Evolutionary conservation across 2,329 filamentous ascomycete genomes (phyloP).

Genomic region (Diaporthe longicolla): DNA sequence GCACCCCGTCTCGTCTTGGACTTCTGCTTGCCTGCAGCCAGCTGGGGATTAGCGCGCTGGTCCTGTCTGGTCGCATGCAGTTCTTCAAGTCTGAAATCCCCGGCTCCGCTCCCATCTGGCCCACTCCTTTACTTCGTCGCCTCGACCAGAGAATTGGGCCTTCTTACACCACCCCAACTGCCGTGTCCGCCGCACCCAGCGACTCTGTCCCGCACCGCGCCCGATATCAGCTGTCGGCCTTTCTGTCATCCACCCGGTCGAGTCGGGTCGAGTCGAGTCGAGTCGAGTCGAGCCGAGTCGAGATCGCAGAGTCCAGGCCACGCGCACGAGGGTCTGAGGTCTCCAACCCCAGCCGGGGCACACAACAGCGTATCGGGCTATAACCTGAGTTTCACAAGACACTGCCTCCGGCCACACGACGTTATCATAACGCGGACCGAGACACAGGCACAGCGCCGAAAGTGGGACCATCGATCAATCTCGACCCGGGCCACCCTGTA

Average conservation of each 20-base stretch:
- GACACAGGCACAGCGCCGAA: constrained; percentile 33
- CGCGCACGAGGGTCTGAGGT: constrained; percentile 30
- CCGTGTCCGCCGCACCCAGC: constrained; percentile 18
- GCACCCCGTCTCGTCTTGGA: background rate
- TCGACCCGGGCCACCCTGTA: constrained; percentile 27
- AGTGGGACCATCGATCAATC: constrained; percentile 32
- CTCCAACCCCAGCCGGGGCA: constrained; percentile 16
- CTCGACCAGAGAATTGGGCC: constrained; percentile 14
- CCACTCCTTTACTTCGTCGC: constrained; percentile 15
- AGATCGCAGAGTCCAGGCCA: constrained; percentile 24
- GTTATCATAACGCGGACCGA: constrained; percentile 29
- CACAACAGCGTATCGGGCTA: constrained; percentile 25
- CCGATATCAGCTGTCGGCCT: constrained; percentile 19
- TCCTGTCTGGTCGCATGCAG: constrained; percentile 12
- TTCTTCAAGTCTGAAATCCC: constrained; percentile 12
- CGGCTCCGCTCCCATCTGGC: constrained; percentile 15
- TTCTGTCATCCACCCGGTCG: background rate
- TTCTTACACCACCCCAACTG: constrained; percentile 4
- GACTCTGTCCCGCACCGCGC: background rate
- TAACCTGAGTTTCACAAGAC: constrained; percentile 13
- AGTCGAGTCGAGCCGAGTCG: constrained; percentile 21
- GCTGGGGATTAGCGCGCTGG: constrained; percentile 22
- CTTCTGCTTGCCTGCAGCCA: constrained; percentile 16
- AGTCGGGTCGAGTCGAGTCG: constrained; percentile 1
- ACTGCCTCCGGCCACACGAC: constrained; percentile 29